Evolutionary conservation across 2,329 filamentous ascomycete genomes (phyloP).

Genomic region (Aspergillus sp.): DNA sequence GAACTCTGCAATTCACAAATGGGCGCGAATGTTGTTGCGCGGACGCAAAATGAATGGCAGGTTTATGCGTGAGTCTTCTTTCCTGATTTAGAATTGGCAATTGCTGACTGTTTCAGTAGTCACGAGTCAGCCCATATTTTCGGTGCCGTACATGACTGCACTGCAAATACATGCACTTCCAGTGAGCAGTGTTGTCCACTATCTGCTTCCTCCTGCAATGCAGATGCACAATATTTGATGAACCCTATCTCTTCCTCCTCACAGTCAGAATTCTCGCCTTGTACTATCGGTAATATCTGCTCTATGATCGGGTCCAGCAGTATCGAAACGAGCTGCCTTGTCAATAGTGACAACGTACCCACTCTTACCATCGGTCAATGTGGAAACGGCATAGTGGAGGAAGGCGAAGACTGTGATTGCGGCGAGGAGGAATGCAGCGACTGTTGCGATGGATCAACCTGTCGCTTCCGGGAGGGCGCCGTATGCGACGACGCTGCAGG

Average conservation of each 20-base stretch:
- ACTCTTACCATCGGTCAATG: constrained; percentile 80
- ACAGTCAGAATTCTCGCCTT: constrained; percentile 77
- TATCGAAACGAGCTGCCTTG: constrained; percentile 67
- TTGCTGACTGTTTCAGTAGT: constrained; percentile 58
- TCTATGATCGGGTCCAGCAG: constrained; percentile 65
- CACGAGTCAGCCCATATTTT: constrained; percentile 94
- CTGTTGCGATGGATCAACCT: constrained; percentile 82
- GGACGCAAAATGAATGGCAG: constrained; percentile 39
- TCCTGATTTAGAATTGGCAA: too few species aligned
- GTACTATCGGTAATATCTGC: constrained; percentile 90
- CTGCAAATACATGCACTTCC: constrained; percentile 53
- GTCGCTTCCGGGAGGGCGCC: constrained; percentile 68
- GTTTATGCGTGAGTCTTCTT: too few species aligned
- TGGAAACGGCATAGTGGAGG: constrained; percentile 94
- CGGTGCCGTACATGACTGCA: constrained; percentile 92
- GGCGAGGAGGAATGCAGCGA: constrained; percentile 67
- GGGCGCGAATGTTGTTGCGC: constrained; percentile 34
- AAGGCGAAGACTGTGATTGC: constrained; percentile 92
- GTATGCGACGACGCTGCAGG: constrained; percentile 61
- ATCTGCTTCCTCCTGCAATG: constrained; percentile 61
- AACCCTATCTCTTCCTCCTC: constrained; percentile 71
- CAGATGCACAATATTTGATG: constrained; percentile 80
- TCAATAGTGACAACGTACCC: constrained; percentile 78
- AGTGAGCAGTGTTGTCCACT: constrained; percentile 76
- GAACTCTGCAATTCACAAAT: constrained; percentile 65